phyloP scores from a whole-genome alignment of 2,329 filamentous ascomycete genomes.

The Colletotrichum sp. region DNA sequence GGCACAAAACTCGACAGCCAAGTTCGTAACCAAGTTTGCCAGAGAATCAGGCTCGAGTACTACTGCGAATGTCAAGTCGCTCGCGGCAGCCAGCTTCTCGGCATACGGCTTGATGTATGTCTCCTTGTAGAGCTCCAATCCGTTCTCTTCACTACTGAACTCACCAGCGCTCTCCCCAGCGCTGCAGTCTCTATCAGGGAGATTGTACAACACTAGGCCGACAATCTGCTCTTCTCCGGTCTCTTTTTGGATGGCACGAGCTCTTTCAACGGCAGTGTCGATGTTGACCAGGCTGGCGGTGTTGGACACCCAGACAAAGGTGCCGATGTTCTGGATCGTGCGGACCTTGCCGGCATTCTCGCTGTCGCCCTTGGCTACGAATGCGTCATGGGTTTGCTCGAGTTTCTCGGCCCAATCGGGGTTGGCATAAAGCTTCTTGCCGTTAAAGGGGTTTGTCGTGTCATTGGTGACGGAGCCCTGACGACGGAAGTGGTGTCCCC shows the following conservation, averaged over 20 bases:
- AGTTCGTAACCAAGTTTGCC: slow-evolving; percentile 47
- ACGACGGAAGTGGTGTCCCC: slow-evolving; percentile 3
- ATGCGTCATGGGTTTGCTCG: slow-evolving; percentile 39
- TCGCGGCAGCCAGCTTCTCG: slow-evolving; percentile 38
- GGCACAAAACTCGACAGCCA: slow-evolving; percentile 38
- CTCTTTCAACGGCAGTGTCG: slow-evolving; percentile 41
- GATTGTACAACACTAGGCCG: slow-evolving; percentile 49
- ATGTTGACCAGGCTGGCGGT: slow-evolving; percentile 40
- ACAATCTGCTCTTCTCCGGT: slow-evolving; percentile 43
- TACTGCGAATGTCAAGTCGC: slow-evolving; percentile 45
- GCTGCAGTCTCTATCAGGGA: slow-evolving; percentile 51
- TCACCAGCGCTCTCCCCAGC: slow-evolving; percentile 48
- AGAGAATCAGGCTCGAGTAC: slow-evolving; percentile 50
- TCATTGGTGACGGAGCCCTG: neutral
- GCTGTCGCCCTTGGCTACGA: slow-evolving; percentile 38
- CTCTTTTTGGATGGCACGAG: slow-evolving; percentile 37
- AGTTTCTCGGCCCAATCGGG: slow-evolving; percentile 47
- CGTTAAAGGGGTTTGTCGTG: slow-evolving; percentile 47
- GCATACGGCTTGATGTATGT: slow-evolving; percentile 44
- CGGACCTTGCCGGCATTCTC: slow-evolving; percentile 41
- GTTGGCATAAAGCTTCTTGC: slow-evolving; percentile 53
- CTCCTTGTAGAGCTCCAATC: slow-evolving; percentile 43
- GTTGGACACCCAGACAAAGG: slow-evolving; percentile 49
- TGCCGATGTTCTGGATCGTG: slow-evolving; percentile 41
- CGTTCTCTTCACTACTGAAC: slow-evolving; percentile 37